Evolutionary conservation across 805 yeast genomes (phyloP), one percentile per base, ranked within the genome.

Genomic region (Candida argentea): DNA sequence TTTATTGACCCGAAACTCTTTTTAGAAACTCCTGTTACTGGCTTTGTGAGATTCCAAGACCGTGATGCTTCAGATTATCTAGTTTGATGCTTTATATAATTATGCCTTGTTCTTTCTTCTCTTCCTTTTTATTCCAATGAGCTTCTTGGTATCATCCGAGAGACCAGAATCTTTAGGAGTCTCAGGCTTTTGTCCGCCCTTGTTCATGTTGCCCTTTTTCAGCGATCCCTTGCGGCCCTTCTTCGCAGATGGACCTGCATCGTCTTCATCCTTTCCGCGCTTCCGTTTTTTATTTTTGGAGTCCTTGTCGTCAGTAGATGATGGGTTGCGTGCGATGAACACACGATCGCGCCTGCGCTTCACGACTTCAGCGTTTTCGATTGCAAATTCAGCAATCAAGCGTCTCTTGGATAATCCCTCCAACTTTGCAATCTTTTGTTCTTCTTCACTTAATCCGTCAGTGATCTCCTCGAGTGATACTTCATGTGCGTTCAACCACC

Each of bases 401-500:
- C 84, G 73, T 59, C 95, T 75, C 48, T 71, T 72, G 31, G 66
- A 62, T 21, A 63, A 43, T 6, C 71, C 72, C 26, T 77, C 86
- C 15, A 63, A 40, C 30, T 65, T 62, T 2, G 73, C 74, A 6
- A 50, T 26, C 41, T 73, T 73, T 50, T 62, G 59, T 44, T 81
- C 87, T 26, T 80, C 85, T 3, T 75, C 85, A 18, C 62, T 57
- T 33, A 80, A 50, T n/a, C 89, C 87, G 38, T 69, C 82, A 13
- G 67, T 34, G 22, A 85, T 69, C 52, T 87, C 96, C 6, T 67
- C 73, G 19, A 53, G 54, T 0, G 83, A 59, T 5, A 91, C 94
- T 46, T 73, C 78, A 49, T 89, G 95, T 5, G 94, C 95, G 52
- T 91, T 91, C 52, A 91, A 67, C 95, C 95, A 91, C 64, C 98